Evolutionary conservation across 805 yeast genomes (phyloP).

Genomic region (Suhomyces pyralidae): DNA sequence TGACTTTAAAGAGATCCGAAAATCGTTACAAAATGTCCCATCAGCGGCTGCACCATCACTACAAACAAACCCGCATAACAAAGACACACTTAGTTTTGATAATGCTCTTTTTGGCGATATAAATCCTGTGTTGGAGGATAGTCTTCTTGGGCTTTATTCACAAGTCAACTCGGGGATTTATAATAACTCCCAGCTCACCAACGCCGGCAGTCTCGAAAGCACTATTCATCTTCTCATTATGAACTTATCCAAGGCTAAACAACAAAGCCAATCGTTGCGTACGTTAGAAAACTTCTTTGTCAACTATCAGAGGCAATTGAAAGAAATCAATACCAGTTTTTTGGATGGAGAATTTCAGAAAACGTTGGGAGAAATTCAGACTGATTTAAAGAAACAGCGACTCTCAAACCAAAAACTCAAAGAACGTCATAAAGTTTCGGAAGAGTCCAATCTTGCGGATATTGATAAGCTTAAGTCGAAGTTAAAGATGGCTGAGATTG

Average conservation of each 20-base stretch:
- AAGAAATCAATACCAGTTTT: slow-evolving; percentile 24
- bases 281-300: slow-evolving; percentile 54
- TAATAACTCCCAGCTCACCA: slow-evolving; percentile 57
- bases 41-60: neutral
- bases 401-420: slow-evolving; percentile 12
- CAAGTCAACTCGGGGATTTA: slow-evolving; percentile 53
- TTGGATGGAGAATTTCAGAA: slow-evolving; percentile 18
- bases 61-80: neutral
- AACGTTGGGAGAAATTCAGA: slow-evolving; percentile 10
- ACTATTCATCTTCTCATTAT: slow-evolving; percentile 53
- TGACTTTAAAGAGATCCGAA: neutral
- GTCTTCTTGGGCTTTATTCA: slow-evolving; percentile 46
- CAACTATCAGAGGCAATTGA: slow-evolving; percentile 39
- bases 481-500: slow-evolving; percentile 7
- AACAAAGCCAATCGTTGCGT: slow-evolving; percentile 54
- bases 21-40: neutral
- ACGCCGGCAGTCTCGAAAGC: slow-evolving; percentile 52
- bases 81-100: slow-evolving; percentile 39
- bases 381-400: slow-evolving; percentile 16
- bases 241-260: slow-evolving; percentile 55
- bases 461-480: slow-evolving; percentile 4
- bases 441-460: slow-evolving; percentile 4
- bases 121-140: slow-evolving; percentile 48
- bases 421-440: slow-evolving; percentile 12
- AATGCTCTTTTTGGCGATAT: slow-evolving; percentile 64